Evolutionary conservation across 305 asterid genomes (phyloP), one percentile per base, ranked within the genome.

Genomic region (Rubia balearica): DNA sequence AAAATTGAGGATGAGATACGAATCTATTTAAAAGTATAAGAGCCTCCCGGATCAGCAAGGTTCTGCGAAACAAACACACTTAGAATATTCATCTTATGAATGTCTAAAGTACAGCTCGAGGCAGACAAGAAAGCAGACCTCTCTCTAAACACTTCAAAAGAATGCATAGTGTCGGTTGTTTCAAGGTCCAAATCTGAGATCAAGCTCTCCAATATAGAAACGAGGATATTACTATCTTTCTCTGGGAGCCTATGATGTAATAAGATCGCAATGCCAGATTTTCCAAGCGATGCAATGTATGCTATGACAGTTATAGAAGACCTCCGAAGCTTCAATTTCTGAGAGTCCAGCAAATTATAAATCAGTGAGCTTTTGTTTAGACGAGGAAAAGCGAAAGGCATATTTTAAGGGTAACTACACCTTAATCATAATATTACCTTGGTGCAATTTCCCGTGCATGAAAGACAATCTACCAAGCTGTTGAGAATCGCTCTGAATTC

Each of bases 311-410:
- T 75, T 76, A 94, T 81, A 61, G 93, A 83, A 78, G 86, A 82
- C 81, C 84, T 87, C 41, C 95, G 96, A 74, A 94, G 97, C 89
- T 82, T 85, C 89, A 94, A 78, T 78, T 85, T 97, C 98, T 94
- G 96, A 80, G 82, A 76, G 70, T 81, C 48, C 0, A 72, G 77
- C 51, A 73, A 67, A 42, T 53, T 61, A 43, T 55, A 48, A 48
- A 64, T 74, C 57, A 65, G 69, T 69, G 56, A 68, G 38, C 30
- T 74, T 7, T 53, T 67, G 65, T 38, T 40, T 66, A 40, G 27
- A 17, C n/a, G 43, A 38, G 30, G 1, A 36, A 36, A 14, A 36
- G 16, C 2, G 19, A 9, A 7, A 12, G 42, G 22, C 8, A 40
- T 5, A 7, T 38, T 38, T 30, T 36, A 63, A 22, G 10, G 9